Base-by-base conservation (phyloP, 2,329 filamentous ascomycete species). In the Fusarium goolgardi region DNA sequence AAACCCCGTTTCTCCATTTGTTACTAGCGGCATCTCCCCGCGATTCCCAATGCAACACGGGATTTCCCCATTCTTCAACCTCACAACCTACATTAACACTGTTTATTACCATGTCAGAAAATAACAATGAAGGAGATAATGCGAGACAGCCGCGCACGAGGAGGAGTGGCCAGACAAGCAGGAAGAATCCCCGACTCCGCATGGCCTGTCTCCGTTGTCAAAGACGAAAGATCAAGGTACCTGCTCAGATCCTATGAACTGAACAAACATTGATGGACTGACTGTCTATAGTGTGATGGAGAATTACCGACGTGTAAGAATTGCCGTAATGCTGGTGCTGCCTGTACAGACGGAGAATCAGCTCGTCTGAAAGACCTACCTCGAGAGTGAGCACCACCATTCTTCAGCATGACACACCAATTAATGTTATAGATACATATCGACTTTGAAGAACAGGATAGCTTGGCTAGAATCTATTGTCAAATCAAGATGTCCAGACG, bases 161-260 rank as follows among this genome's bases (percentile, higher is more conserved):
- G 34, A 72, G 54, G 35, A 57, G 61, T 55, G 46, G 37, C 11
- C 72, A 71, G 16, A 62, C 65, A 34, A 58, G 66, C 8, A 66
- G 70, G 44, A 73, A 72, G 12, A 77, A 72, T 31, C 66, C 71
- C 27, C 67, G 76, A 18, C 64, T 76, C 43, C 70, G 75, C 8
- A 67, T 80, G 45, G 72, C 76, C 0, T 75, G 75, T 66, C 68
- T 72, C 20, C 73, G 78, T 7, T 85, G 83, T 56, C 83, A 85
- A 61, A 76, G 81, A 41, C 78, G 83, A 27, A 85, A 85, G 73
- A 85, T 85, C 69, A 79, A 79, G 45, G 82, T 82, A 75, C 25
- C 77, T 35, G 18, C 15, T 10, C 5, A 13, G 65, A 16, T 21
- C 16, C 2, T 2, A 18, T n/a, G 18, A 16, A 25, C 3, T 3